Base-by-base conservation (phyloP, 257 asterid species). In the Galeopsis tetrahit region DNA sequence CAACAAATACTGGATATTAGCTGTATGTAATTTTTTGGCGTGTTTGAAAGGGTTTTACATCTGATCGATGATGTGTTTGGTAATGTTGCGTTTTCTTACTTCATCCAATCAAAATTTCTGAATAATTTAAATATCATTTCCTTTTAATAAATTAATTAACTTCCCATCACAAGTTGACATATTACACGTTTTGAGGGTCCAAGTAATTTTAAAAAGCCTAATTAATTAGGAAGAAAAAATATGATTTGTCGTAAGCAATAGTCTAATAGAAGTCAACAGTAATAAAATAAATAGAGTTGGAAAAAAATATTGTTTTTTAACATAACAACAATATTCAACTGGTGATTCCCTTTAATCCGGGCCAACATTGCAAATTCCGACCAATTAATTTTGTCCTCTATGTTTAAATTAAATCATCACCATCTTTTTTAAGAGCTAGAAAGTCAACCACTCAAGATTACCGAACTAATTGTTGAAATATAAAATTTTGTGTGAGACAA, bases 51-150 rank as follows among this genome's bases (percentile, higher is more conserved):
- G 59, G 33, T 17, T 52, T 1, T 6, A 15, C 32, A 15, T 7
- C 10, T 52, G 55, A 11, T 48, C 32, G 21, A 52, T 52, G 59
- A 52, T 15, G 59, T 52, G 59, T 52, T 52, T 15, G 59, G 59
- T 52, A 52, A 52, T 52, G 32, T 52, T 17, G 59, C 10, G 59
- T 7, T 15, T 15, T 52, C 10, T 15, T 8, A 52, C 59, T 4
- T 15, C 55, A 11, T 6, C 59, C 59, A 15, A 52, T 52, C 17
- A 2, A 15, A 5, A 2, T 52, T 17, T 52, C 33, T 7, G 7
- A 17, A 6, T 21, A 6, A 53, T 17, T 17, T 53, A 53, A 53
- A 28, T 53, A 2, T 5, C 13, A 17, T 15, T 53, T 53, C 10
- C 58, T 51, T 53, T 7, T 7, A 14, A 8, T 53, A 4, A 11